Evolutionary conservation across 2,329 filamentous ascomycete species (phyloP).

Genomic region (Biscogniauxia marginata): DNA sequence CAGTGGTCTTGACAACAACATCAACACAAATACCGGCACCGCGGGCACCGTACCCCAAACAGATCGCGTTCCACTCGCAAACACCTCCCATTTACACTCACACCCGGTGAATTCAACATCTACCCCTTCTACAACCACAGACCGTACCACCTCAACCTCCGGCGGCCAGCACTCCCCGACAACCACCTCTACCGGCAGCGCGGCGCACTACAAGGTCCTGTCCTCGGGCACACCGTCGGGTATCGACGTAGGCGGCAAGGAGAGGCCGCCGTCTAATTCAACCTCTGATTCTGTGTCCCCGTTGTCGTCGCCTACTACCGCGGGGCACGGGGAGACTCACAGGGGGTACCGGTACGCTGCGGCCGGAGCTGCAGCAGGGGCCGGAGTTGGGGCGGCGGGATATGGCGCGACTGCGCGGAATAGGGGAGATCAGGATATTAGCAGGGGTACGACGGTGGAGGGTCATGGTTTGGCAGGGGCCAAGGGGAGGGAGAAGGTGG

Average conservation of each 20-base stretch:
- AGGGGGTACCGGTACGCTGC: background rate
- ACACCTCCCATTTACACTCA: too few relatives aligned
- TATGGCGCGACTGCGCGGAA: background rate
- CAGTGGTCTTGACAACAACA: background rate
- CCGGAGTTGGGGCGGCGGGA: background rate
- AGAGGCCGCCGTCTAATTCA: too few relatives aligned
- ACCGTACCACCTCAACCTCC: too few relatives aligned
- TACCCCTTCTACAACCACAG: too few relatives aligned
- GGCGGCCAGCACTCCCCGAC: too few relatives aligned
- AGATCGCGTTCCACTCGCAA: too few relatives aligned
- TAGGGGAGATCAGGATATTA: background rate
- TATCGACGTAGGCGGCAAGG: slow-evolving; percentile 4
- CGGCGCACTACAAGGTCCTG: slow-evolving; percentile 17
- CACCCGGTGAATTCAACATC: too few relatives aligned
- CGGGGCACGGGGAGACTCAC: background rate
- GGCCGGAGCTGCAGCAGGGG: background rate
- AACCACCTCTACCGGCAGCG: slow-evolving; percentile 5
- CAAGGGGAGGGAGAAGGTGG: background rate
- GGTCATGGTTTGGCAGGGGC: background rate
- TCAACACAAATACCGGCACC: slow-evolving; percentile 1
- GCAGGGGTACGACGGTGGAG: background rate
- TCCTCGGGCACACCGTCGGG: slow-evolving; percentile 15
- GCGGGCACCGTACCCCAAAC: too few relatives aligned
- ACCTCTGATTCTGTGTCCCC: background rate
- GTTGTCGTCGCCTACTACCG: background rate